Percentiles rank a stretch among this genome's conserved stretches.
phyloP scores from a whole-genome alignment of 2,329 filamentous ascomycete species.

The Neoscytalidium dimidiatum region DNA sequence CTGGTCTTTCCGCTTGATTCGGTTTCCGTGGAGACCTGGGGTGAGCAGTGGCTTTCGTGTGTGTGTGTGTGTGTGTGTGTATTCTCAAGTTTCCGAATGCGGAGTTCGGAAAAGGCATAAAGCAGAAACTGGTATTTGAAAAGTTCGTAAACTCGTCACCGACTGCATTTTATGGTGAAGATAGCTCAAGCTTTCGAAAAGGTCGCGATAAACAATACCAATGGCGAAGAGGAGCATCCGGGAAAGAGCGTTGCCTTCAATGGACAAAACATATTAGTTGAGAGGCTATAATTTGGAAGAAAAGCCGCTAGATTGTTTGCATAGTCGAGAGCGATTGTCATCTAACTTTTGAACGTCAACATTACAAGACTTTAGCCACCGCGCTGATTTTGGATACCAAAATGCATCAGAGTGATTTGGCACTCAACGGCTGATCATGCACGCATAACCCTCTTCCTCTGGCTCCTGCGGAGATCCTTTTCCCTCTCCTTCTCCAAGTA shows the following conservation, averaged over 20 bases:
- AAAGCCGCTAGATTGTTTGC: background rate
- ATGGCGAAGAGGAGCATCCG: too few species aligned
- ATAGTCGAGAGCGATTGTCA: background rate
- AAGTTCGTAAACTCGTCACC: too few species aligned
- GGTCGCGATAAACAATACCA: too few species aligned
- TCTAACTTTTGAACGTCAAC: constrained; percentile 13
- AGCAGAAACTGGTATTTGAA: too few species aligned
- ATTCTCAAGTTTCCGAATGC: too few species aligned
- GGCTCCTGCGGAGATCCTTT: constrained; percentile 69
- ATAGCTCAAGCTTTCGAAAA: too few species aligned
- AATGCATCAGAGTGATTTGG: background rate
- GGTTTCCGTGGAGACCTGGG: too few species aligned
- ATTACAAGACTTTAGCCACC: constrained; percentile 9
- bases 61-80: too few species aligned
- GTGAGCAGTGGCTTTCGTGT: background rate
- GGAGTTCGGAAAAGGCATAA: too few species aligned
- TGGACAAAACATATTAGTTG: too few species aligned
- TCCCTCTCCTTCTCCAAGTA: constrained; percentile 83
- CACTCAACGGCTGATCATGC: background rate
- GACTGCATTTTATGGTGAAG: too few species aligned
- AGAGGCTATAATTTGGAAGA: background rate
- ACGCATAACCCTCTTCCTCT: constrained; percentile 63
- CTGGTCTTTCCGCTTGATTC: constrained; percentile 18
- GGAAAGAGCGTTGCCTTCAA: too few species aligned
- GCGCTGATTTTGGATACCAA: background rate